phyloP scores from a whole-genome alignment of 176 grass and related monocot species.

The Oryza punctata region DNA sequence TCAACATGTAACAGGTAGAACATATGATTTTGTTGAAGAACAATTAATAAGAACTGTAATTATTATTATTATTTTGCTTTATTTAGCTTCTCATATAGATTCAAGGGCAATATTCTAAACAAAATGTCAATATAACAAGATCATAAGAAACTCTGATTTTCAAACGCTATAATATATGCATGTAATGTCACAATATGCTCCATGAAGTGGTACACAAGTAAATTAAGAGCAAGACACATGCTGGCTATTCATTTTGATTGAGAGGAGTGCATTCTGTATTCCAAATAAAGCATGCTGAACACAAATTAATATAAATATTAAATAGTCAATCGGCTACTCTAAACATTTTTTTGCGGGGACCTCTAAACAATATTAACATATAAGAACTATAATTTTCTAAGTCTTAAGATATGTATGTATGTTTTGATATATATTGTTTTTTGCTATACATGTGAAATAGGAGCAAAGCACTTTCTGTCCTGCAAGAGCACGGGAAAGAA shows the following conservation, averaged over 20 bases:
- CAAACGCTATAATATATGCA: background rate
- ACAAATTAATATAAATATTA: background rate
- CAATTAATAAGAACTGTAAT: background rate
- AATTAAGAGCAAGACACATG: background rate
- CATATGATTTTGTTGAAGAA: background rate
- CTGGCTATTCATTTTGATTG: background rate
- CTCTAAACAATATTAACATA: background rate
- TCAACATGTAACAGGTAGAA: background rate
- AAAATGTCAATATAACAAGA: conserved; percentile 1
- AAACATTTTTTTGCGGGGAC: background rate
- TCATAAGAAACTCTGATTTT: no score
- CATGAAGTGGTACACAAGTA: background rate
- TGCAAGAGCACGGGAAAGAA: background rate
- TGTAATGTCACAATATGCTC: background rate
- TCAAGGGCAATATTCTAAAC: background rate
- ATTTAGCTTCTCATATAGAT: background rate
- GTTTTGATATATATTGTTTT: background rate
- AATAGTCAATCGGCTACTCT: background rate
- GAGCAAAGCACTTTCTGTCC: background rate
- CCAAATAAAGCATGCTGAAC: background rate
- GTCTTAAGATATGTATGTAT: background rate
- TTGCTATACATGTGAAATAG: background rate
- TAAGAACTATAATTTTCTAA: background rate
- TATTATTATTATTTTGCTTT: background rate
- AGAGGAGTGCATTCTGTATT: background rate